Evolutionary conservation across 805 yeast species (phyloP).

Genomic region (Ogataea zsoltii): DNA sequence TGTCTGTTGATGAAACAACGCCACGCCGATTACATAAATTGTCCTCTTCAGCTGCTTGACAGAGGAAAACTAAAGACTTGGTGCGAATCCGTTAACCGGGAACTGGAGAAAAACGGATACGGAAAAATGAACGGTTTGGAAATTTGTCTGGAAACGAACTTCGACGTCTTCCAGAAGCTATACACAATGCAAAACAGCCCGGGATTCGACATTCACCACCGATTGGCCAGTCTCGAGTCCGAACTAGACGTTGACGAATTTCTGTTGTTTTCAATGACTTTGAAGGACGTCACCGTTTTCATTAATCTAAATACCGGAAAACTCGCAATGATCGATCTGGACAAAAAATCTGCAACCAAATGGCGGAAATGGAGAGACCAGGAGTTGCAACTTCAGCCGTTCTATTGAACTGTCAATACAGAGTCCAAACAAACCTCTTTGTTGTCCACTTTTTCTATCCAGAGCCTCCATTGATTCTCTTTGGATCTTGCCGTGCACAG

Average conservation of each 20-base stretch:
- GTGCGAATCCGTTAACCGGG: conserved; percentile 29
- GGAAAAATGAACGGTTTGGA: conserved; percentile 7
- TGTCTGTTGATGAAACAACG: conserved; percentile 41
- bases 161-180: conserved; percentile 16
- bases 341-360: conserved; percentile 45
- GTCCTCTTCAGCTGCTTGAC: conserved; percentile 43
- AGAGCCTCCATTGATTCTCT: conserved; percentile 21
- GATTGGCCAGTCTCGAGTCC: conserved; percentile 31
- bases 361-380: conserved; percentile 44
- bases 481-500: conserved; percentile 22
- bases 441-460: conserved; percentile 26
- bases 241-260: conserved; percentile 43
- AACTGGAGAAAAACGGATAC: conserved; percentile 3
- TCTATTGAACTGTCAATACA: conserved; percentile 10
- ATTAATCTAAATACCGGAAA: conserved; percentile 35
- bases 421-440: conserved; percentile 21
- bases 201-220: conserved; percentile 32
- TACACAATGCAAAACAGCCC: conserved; percentile 37
- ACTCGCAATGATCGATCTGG: conserved; percentile 46
- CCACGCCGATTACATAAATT: conserved; percentile 35
- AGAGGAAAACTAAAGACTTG: conserved; percentile 35
- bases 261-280: conserved; percentile 48
- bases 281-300: conserved; percentile 54
- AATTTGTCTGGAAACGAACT: conserved; percentile 9
- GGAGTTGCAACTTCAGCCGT: conserved; percentile 22